Evolutionary conservation across 257 asterid genomes (phyloP).

Genomic region (Solanum corneliomulleri): DNA sequence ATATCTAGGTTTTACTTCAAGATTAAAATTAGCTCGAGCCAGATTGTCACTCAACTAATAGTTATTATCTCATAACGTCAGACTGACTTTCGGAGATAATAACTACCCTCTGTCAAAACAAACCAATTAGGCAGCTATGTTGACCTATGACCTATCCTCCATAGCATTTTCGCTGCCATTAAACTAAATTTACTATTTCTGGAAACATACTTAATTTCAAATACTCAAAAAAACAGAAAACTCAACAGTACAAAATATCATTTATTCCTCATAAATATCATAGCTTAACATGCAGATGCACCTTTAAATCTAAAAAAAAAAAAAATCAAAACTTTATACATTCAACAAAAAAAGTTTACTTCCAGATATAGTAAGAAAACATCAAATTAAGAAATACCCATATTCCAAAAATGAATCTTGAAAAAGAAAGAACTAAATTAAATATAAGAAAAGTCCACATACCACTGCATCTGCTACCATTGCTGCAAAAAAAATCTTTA

Average conservation of each 20-base stretch:
- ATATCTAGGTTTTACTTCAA: neutral
- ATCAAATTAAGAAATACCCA: neutral
- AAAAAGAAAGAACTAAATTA: neutral
- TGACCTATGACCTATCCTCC: neutral
- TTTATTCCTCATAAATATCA: neutral
- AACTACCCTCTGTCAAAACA: neutral
- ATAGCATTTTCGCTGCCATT: neutral
- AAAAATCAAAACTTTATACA: too few species aligned
- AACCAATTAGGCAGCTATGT: neutral
- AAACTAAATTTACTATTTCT: neutral
- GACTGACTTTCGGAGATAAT: neutral
- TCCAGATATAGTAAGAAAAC: neutral
- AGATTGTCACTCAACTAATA: too few species aligned
- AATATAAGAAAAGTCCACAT: conserved; percentile 5
- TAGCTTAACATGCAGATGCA: neutral
- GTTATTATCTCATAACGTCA: too few species aligned
- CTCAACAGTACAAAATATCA: neutral
- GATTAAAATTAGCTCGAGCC: neutral
- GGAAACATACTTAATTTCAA: neutral
- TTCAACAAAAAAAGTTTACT: neutral
- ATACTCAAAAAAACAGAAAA: neutral
- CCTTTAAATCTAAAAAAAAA: neutral
- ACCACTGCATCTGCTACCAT: conserved; percentile 63
- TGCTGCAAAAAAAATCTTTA: conserved; percentile 8
- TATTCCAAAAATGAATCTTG: neutral